Evolutionary conservation across 768 basidiomycete genomes (phyloP).

Genomic region (Termitomyces sp.): DNA sequence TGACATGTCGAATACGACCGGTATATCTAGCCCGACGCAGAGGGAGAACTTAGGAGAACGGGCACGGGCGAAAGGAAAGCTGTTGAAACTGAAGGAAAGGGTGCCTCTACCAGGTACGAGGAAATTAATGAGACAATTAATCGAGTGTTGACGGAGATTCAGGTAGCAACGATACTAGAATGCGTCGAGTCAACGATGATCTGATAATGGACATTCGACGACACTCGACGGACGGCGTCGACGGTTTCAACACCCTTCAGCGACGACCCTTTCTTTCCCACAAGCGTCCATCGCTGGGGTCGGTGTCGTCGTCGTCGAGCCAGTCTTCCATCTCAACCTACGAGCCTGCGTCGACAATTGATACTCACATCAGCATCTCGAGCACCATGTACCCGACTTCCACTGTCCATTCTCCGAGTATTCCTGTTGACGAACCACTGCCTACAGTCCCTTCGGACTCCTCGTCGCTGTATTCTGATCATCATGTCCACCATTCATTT

Average conservation of each 20-base stretch:
- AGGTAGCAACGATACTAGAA: conserved; percentile 7
- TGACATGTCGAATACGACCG: conserved; percentile 7
- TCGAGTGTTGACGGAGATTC: not conserved
- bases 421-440: conserved; percentile 20
- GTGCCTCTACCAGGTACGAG: not conserved
- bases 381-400: conserved; percentile 34
- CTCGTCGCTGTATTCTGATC: conserved; percentile 4
- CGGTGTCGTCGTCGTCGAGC: conserved; percentile 20
- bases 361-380: conserved; percentile 37
- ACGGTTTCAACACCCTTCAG: conserved; percentile 9
- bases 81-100: conserved; percentile 10
- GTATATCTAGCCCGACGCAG: not conserved
- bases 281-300: conserved; percentile 14
- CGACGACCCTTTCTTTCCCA: conserved; percentile 30
- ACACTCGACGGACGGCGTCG: conserved; percentile 4
- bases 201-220: conserved; percentile 19
- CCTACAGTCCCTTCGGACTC: conserved; percentile 19
- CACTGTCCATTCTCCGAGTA: conserved; percentile 20
- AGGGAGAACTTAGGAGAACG: conserved; percentile 10
- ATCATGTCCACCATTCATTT: conserved; percentile 25
- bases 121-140: not conserved
- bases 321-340: conserved; percentile 21
- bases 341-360: conserved; percentile 28
- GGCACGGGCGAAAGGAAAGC: conserved; percentile 14
- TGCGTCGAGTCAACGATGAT: conserved; percentile 11